These are phyloP conservation scores for Pleurotus eryngii DNA, from an alignment of 768 basidiomycete genomes.

Conservation along the genomic window DNA sequence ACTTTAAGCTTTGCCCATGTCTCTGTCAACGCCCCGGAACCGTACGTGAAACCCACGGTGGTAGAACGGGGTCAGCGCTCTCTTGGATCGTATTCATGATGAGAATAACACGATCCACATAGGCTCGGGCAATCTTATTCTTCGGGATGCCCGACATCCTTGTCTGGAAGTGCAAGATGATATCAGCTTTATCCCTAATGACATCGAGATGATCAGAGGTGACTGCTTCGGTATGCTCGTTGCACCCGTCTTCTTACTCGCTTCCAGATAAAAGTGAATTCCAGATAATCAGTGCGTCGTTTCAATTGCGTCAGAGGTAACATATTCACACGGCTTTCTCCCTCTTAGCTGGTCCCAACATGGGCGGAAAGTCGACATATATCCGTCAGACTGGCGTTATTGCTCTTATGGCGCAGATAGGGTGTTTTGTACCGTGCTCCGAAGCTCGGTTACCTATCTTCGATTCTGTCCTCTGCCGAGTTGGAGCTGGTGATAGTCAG, in stretches of 20 bases:
- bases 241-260: neutral
- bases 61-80: constrained; percentile 61
- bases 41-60: constrained; percentile 85
- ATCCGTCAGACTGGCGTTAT: constrained; percentile 97
- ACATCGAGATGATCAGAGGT: constrained; percentile 93
- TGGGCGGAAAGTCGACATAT: constrained; percentile 98
- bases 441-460: constrained; percentile 88
- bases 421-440: constrained; percentile 92
- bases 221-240: neutral
- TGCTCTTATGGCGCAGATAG: constrained; percentile 92
- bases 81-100: neutral
- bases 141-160: constrained; percentile 90
- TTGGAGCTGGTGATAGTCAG: constrained; percentile 97
- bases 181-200: constrained; percentile 92
- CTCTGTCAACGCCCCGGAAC: constrained; percentile 78
- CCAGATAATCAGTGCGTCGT: constrained; percentile 79
- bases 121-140: constrained; percentile 79
- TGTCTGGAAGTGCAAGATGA: constrained; percentile 97
- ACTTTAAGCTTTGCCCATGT: constrained; percentile 82
- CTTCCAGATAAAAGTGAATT: constrained; percentile 79
- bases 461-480: constrained; percentile 92
- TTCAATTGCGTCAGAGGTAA: neutral
- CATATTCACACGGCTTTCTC: neutral
- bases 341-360: constrained; percentile 85
- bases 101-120: neutral